A percentile compares a stretch with the other conserved stretches of the same genome.
Conservation (phyloP, 1,284 basidiomycete species). For the Athelia sp. region DNA sequence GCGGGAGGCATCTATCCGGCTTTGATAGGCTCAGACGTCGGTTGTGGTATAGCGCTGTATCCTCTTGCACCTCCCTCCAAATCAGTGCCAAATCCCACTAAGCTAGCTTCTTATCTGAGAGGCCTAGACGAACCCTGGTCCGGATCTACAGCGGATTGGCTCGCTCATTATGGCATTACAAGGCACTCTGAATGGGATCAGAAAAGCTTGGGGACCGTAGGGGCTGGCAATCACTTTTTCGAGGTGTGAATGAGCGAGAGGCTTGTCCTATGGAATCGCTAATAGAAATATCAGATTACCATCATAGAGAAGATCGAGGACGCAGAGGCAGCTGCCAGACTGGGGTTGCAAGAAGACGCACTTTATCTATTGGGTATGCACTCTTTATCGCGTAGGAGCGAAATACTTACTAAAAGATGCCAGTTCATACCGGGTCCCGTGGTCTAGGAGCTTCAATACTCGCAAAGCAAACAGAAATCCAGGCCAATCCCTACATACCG, state of each 20-base stretch:
- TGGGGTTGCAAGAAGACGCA: slow-evolving; percentile 19
- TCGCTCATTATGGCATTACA: slow-evolving; percentile 24
- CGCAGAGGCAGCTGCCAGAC: slow-evolving; percentile 14
- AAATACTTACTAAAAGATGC: not conserved
- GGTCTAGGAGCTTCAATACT: slow-evolving; percentile 30
- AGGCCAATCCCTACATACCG: slow-evolving; percentile 28
- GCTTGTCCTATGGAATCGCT: not conserved
- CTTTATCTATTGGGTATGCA: slow-evolving; percentile 27
- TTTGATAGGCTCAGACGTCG: slow-evolving; percentile 32
- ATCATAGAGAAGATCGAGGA: slow-evolving; percentile 26
- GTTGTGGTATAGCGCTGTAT: slow-evolving; percentile 33
- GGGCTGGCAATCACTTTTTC: slow-evolving; percentile 33
- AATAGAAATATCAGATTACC: slow-evolving; percentile 18
- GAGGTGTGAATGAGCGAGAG: slow-evolving; percentile 6
- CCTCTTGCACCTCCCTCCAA: slow-evolving; percentile 20
- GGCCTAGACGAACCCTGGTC: slow-evolving; percentile 32
- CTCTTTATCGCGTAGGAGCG: not conserved
- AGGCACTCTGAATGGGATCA: slow-evolving; percentile 24
- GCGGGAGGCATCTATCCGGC: slow-evolving; percentile 31
- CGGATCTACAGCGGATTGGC: slow-evolving; percentile 25
- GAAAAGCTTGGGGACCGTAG: slow-evolving; percentile 29
- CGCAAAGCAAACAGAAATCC: slow-evolving; percentile 18
- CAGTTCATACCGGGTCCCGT: slow-evolving; percentile 33
- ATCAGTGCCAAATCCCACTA: slow-evolving; percentile 19
- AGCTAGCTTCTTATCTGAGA: slow-evolving; percentile 22